Evolutionary conservation across 2,329 filamentous ascomycete species (phyloP).

Genomic region (Ilyonectria destructans): DNA sequence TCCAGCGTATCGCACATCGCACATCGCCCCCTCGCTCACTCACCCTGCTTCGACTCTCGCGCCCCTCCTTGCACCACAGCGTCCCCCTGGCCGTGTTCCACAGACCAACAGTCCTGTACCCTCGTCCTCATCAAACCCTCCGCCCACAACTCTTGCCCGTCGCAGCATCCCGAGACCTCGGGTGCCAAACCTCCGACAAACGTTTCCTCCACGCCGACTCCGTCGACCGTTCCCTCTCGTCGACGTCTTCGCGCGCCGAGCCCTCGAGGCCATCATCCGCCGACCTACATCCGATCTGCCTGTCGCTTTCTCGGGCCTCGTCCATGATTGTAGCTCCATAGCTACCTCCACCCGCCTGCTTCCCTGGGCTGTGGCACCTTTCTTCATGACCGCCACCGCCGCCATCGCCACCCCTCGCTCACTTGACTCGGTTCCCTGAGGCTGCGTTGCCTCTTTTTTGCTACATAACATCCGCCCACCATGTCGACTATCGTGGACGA

Average conservation of each 20-base stretch:
- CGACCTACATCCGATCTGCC: constrained; percentile 35
- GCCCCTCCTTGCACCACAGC: constrained; percentile 43
- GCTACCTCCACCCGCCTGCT: constrained; percentile 42
- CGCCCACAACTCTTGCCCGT: constrained; percentile 38
- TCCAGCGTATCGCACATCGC: constrained; percentile 32
- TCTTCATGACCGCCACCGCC: constrained; percentile 41
- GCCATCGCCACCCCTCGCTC: constrained; percentile 34
- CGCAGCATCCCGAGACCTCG: constrained; percentile 41
- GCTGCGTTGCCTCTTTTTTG: constrained; percentile 20
- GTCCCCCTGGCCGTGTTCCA: constrained; percentile 43
- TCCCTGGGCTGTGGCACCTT: constrained; percentile 39
- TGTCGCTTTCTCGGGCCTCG: constrained; percentile 31
- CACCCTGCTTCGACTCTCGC: constrained; percentile 33
- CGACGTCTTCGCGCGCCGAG: constrained; percentile 33
- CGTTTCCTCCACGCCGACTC: constrained; percentile 22
- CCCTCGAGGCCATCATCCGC: constrained; percentile 26
- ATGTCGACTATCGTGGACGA: constrained; percentile 72
- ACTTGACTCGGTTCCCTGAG: constrained; percentile 31
- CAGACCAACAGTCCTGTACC: constrained; percentile 39
- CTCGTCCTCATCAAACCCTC: constrained; percentile 51
- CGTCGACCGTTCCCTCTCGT: constrained; percentile 32
- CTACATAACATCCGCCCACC: constrained; percentile 43
- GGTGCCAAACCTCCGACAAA: constrained; percentile 42
- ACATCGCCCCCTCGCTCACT: constrained; percentile 31
- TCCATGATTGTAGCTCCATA: constrained; percentile 48